phyloP scores from a whole-genome alignment of 2,329 filamentous ascomycete species.

The Zalaria obscura region DNA sequence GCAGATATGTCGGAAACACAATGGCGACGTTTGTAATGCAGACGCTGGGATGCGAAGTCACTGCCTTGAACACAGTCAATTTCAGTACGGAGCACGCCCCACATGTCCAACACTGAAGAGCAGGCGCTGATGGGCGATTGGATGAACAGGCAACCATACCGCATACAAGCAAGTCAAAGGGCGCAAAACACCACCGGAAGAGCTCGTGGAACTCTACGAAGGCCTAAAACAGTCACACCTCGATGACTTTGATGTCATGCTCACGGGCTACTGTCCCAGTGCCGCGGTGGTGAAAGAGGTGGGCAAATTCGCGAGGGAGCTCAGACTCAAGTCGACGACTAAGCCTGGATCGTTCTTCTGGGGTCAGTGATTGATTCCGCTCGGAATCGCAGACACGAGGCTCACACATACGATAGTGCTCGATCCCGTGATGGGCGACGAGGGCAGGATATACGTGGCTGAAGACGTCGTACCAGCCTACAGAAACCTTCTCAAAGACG shows the following conservation, averaged over 20 bases:
- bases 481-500: slow-evolving; percentile 61
- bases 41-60: slow-evolving; percentile 82
- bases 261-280: slow-evolving; percentile 88
- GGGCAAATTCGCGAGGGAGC: slow-evolving; percentile 67
- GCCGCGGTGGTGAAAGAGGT: slow-evolving; percentile 74
- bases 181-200: slow-evolving; percentile 62
- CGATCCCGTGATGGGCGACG: slow-evolving; percentile 97
- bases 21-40: slow-evolving; percentile 95
- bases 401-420: slow-evolving; percentile 41
- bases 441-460: slow-evolving; percentile 80
- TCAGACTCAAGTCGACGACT: slow-evolving; percentile 49
- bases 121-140: neutral
- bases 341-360: slow-evolving; percentile 75
- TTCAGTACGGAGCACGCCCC: slow-evolving; percentile 55
- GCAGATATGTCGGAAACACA: slow-evolving; percentile 91
- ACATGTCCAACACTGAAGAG: neutral
- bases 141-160: slow-evolving; percentile 69
- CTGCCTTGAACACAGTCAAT: slow-evolving; percentile 88
- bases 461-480: slow-evolving; percentile 88
- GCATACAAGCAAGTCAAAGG: slow-evolving; percentile 84
- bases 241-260: slow-evolving; percentile 82
- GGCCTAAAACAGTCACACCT: slow-evolving; percentile 74
- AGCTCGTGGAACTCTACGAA: slow-evolving; percentile 72
- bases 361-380: slow-evolving; percentile 31
- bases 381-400: neutral